Base-by-base conservation (phyloP, 1,284 basidiomycete genomes). In the Pyrrhoderma lamaoense region DNA sequence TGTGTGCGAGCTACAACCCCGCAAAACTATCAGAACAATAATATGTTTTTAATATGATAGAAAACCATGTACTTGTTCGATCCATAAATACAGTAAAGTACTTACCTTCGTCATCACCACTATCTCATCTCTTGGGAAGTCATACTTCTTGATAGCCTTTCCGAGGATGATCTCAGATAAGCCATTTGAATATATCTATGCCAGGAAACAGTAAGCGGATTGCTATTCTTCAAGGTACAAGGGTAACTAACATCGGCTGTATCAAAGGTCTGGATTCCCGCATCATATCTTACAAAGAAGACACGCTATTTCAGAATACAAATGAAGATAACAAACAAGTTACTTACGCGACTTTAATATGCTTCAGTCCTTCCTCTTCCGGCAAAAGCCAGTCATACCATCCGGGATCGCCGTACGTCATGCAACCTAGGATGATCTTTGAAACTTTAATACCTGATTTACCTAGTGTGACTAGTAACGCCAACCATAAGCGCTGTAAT, bases 101-200 rank as follows among this genome's bases (percentile, higher is more conserved):
- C 27, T 31, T 38, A 79, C 80, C 69, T 91, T 90, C 34, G 86
- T 89, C 70, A 90, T 72, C 27, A 90, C 76, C 13, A 90, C 85
- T 21, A 90, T 79, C 58, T 85, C 80, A 19, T 83, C 80, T 8
- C 89, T 77, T 14, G 85, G 85, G 14, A 92, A 71, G 23, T 82
- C 67, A 55, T 79, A 72, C 57, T 83, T 61, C 60, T 84, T 86
- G 67, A 93, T 84, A 1, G 86, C 89, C 57, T 85, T 84, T 3
- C 90, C 89, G 35, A 92, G 73, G 55, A 89, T 78, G 22, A 76
- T 62, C 64, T 93, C 90, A 1, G 80, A 84, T n/a, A 72, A 65
- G 3, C 87, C 88, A 57, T 82, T 80, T 1, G 79, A 82, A 62
- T 90, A 90, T 2, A 72, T 67, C 50, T 14, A n/a, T n/a, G n/a